phyloP scores from a whole-genome alignment of 2,329 filamentous ascomycete genomes.

The Xylariomycetidae sp. region DNA sequence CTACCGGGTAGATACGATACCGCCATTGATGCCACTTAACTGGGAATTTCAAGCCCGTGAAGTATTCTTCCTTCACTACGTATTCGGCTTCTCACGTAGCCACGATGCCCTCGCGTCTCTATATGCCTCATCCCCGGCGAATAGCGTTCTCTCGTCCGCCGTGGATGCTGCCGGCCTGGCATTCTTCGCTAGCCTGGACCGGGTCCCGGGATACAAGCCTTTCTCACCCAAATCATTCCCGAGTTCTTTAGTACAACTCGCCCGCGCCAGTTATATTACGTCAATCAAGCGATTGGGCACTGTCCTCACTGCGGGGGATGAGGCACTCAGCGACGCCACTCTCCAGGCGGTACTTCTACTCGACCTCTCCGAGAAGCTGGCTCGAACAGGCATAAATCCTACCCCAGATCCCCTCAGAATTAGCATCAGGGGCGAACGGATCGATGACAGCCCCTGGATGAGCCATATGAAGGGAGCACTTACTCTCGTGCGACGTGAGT shows the following conservation, averaged over 20 bases:
- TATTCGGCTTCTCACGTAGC: constrained; percentile 16
- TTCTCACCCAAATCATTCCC: background rate
- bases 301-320: constrained; percentile 7
- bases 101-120: constrained; percentile 14
- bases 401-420: background rate
- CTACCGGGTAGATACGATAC: background rate
- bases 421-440: no score
- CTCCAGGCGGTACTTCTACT: constrained; percentile 21
- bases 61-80: constrained; percentile 19
- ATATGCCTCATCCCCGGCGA: constrained; percentile 6
- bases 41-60: constrained; percentile 16
- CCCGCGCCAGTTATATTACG: constrained; percentile 4
- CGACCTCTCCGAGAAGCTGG: constrained; percentile 24
- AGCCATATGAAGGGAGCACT: constrained; percentile 19
- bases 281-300: constrained; percentile 6
- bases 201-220: background rate
- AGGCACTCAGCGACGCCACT: constrained; percentile 8
- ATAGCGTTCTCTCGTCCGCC: constrained; percentile 14
- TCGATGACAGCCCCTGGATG: constrained; percentile 9
- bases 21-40: constrained; percentile 1
- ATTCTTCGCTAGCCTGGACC: constrained; percentile 9
- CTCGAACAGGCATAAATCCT: background rate
- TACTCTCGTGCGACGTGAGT: constrained; percentile 10
- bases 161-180: constrained; percentile 21
- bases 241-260: constrained; percentile 1